phyloP scores from a whole-genome alignment of 306 rosid species.

The Fagus crenata region DNA sequence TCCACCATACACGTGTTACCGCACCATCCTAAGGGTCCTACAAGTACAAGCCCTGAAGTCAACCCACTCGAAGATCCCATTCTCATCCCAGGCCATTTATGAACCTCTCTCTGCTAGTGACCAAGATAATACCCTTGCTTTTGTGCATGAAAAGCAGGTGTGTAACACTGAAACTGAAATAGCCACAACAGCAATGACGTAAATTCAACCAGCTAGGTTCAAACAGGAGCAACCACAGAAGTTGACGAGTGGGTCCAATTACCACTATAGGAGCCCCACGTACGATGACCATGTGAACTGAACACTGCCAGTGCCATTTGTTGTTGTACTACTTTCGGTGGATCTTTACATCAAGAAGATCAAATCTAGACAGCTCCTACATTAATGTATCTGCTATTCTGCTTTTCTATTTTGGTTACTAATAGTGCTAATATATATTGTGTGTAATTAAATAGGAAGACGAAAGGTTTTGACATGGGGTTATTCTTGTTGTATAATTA shows the following conservation, averaged over 20 bases:
- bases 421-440: no score
- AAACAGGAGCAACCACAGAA: conserved; percentile 5
- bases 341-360: background rate
- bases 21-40: background rate
- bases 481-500: no score
- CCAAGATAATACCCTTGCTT: background rate
- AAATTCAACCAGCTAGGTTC: background rate
- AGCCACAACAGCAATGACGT: background rate
- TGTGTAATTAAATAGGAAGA: no score
- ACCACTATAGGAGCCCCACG: background rate
- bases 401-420: no score
- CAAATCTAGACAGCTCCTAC: background rate
- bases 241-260: conserved; percentile 24
- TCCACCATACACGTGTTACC: conserved; percentile 17
- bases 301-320: background rate
- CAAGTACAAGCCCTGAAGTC: background rate
- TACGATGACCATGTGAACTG: background rate
- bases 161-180: background rate
- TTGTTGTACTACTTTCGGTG: background rate
- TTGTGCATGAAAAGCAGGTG: background rate
- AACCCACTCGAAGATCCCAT: background rate
- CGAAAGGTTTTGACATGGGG: no score
- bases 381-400: no score
- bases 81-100: background rate
- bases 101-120: background rate